A percentile compares a stretch with the other conserved stretches of the same genome.
These are phyloP conservation scores for Quillaja saponaria DNA, from an alignment of 306 rosid species.

Conservation along the genomic window DNA sequence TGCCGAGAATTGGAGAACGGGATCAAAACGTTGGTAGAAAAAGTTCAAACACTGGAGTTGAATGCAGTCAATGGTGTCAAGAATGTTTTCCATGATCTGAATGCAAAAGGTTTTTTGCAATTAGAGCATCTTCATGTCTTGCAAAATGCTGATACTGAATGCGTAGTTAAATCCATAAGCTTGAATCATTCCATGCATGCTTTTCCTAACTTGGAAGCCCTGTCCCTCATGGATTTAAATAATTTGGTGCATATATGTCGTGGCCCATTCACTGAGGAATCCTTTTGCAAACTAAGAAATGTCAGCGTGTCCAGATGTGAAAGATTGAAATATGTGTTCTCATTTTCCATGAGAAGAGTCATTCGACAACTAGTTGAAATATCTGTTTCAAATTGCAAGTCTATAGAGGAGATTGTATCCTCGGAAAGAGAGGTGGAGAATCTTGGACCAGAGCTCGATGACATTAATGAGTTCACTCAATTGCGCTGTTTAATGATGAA, in stretches of 20 bases:
- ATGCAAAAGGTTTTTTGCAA: conserved; percentile 22
- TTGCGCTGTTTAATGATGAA: not conserved
- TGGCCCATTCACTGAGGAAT: not conserved
- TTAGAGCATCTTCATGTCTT: conserved; percentile 26
- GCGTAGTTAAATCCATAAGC: not conserved
- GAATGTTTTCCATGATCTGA: conserved; percentile 8
- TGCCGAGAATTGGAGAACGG: not conserved
- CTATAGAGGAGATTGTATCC: conserved; percentile 6
- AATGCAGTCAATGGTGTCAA: conserved; percentile 24
- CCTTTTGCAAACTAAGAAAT: not conserved
- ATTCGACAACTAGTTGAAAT: conserved; percentile 7
- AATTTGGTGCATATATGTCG: too few species aligned
- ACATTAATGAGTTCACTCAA: not conserved
- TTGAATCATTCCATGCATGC: not conserved
- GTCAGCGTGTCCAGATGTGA: not conserved
- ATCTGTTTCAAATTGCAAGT: conserved; percentile 3
- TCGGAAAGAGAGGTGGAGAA: not conserved
- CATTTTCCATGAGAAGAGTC: not conserved
- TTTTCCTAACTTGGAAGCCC: conserved; percentile 6
- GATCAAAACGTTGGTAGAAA: conserved; percentile 26
- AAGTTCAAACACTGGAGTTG: conserved; percentile 26
- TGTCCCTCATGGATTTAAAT: not conserved
- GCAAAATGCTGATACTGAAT: not conserved
- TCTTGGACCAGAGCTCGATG: not conserved
- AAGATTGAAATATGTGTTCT: not conserved